Conservation (phyloP, 2,329 filamentous ascomycete species). For the Leptographium wingfieldii region DNA sequence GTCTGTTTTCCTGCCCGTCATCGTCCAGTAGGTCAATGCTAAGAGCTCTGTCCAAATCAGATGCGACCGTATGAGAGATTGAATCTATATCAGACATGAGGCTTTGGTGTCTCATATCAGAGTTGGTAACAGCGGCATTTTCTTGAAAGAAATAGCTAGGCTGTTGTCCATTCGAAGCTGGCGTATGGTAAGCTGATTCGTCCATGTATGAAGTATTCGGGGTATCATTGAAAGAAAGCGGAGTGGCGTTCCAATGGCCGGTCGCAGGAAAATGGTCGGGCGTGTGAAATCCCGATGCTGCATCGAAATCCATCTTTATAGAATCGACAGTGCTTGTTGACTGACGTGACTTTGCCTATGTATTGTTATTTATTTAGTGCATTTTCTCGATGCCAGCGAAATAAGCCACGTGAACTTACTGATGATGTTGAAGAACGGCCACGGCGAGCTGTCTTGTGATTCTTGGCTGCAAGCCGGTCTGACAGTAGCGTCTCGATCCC, state of each 20-base stretch:
- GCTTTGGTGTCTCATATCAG: conserved; percentile 12
- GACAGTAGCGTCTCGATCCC: conserved; percentile 62
- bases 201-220: conserved; percentile 10
- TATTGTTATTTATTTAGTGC: too few relatives aligned
- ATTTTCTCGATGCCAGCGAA: not conserved
- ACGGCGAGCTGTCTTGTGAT: conserved; percentile 38
- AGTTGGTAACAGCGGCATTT: not conserved
- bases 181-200: conserved; percentile 13
- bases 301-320: not conserved
- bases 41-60: conserved; percentile 13
- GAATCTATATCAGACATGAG: conserved; percentile 18
- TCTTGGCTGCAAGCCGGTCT: conserved; percentile 65
- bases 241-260: conserved; percentile 12
- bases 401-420: conserved; percentile 1
- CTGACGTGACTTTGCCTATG: not conserved
- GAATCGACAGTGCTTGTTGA: conserved; percentile 2
- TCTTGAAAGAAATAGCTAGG: conserved; percentile 5
- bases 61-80: conserved; percentile 14
- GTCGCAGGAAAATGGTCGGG: conserved; percentile 4
- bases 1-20: conserved; percentile 26
- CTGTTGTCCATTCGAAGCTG: conserved; percentile 11
- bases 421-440: conserved; percentile 12
- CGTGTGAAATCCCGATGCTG: not conserved
- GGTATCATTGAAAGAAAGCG: conserved; percentile 3
- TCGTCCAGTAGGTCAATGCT: conserved; percentile 11